Evolutionary conservation across 495 filamentous ascomycete genomes (phyloP).

Genomic region (Hypoxylon crocopeplum): DNA sequence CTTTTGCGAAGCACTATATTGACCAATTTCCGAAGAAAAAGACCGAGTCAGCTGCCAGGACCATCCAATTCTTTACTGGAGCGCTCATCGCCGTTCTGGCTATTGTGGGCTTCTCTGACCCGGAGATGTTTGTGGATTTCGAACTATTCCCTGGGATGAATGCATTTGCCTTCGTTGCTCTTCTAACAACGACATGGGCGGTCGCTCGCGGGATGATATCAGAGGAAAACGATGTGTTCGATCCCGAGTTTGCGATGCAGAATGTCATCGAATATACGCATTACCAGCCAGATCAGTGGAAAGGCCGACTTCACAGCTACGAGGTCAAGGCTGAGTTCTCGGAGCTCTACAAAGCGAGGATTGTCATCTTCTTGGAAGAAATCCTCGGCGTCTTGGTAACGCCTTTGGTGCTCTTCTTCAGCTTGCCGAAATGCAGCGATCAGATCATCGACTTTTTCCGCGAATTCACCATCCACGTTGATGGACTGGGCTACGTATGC

Average conservation of each 20-base stretch:
- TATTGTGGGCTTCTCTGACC: slow-evolving; percentile 80
- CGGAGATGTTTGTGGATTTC: slow-evolving; percentile 89
- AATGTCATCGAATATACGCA: slow-evolving; percentile 92
- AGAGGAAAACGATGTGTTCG: slow-evolving; percentile 87
- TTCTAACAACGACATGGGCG: slow-evolving; percentile 72
- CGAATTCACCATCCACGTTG: slow-evolving; percentile 95
- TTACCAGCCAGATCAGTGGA: slow-evolving; percentile 87
- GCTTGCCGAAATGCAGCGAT: slow-evolving; percentile 87
- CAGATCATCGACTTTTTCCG: slow-evolving; percentile 96
- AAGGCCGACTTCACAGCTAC: slow-evolving; percentile 84
- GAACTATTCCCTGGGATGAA: slow-evolving; percentile 74
- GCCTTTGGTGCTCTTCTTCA: slow-evolving; percentile 86
- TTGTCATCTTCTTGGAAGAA: slow-evolving; percentile 91
- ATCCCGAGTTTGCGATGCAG: slow-evolving; percentile 85
- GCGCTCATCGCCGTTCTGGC: slow-evolving; percentile 84
- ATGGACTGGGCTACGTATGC: slow-evolving; percentile 94
- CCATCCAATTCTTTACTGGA: slow-evolving; percentile 85
- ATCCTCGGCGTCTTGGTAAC: slow-evolving; percentile 90
- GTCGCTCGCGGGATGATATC: slow-evolving; percentile 79
- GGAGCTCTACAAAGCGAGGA: slow-evolving; percentile 82
- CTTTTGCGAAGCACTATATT: slow-evolving; percentile 88
- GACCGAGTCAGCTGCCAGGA: slow-evolving; percentile 78
- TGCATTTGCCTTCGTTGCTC: slow-evolving; percentile 44
- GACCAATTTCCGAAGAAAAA: slow-evolving; percentile 98
- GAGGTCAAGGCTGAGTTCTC: slow-evolving; percentile 87